Percentiles rank a stretch among this genome's conserved stretches.
Evolutionary conservation across 2,329 filamentous ascomycete genomes (phyloP).

Genomic region (Xylaria sp.): DNA sequence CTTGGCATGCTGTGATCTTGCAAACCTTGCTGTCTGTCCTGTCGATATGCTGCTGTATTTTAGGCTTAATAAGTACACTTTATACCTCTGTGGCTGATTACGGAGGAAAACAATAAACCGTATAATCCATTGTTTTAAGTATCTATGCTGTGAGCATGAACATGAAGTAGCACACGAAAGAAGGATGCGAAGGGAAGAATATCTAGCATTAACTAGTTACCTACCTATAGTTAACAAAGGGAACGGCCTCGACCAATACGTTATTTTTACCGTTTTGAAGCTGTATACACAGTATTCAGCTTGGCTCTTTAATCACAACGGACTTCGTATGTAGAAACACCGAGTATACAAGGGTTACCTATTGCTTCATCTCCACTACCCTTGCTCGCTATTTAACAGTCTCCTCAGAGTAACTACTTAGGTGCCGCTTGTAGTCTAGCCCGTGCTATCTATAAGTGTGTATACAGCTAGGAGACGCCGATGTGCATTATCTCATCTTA

Average conservation of each 20-base stretch:
- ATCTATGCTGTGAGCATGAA: neutral
- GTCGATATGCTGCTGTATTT: conserved; percentile 9
- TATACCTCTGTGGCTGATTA: neutral
- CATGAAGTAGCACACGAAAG: neutral
- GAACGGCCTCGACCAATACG: neutral
- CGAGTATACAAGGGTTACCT: conserved; percentile 12
- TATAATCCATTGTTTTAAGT: conserved; percentile 2
- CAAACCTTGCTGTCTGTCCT: conserved; percentile 24
- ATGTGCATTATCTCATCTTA: conserved; percentile 30
- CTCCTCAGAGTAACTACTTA: conserved; percentile 6
- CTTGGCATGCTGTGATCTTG: conserved; percentile 27
- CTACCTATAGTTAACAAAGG: too few relatives aligned
- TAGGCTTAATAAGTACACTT: neutral
- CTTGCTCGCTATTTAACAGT: conserved; percentile 8
- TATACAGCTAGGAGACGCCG: conserved; percentile 30
- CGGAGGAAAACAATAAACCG: conserved; percentile 20
- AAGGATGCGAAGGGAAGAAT: neutral
- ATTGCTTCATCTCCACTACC: conserved; percentile 21
- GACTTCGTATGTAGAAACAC: neutral
- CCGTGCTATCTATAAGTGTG: conserved; percentile 8
- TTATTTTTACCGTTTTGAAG: conserved; percentile 4
- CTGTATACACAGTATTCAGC: neutral
- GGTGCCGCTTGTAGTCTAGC: neutral
- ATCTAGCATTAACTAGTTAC: neutral
- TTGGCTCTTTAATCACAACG: neutral